These are phyloP conservation scores for Taiozyma sp. DNA, from an alignment of 1,139 yeast species.

Conservation along the genomic window DNA sequence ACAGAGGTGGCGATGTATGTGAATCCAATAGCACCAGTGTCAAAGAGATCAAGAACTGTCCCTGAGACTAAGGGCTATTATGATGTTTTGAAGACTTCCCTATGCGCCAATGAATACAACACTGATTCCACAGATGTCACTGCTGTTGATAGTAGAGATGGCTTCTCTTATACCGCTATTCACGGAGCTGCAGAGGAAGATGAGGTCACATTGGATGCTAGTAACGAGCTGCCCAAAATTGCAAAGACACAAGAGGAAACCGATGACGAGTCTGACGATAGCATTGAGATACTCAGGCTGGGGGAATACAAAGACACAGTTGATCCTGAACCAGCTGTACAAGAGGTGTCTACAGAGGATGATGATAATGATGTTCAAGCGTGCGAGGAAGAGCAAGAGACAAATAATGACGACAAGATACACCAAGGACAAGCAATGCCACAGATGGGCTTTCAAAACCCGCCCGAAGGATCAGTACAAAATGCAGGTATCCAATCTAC, in stretches of 20 bases:
- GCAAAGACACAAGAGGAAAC: not conserved
- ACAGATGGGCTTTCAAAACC: not conserved
- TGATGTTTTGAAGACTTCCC: not conserved
- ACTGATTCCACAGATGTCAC: not conserved
- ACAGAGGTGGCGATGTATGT: not conserved
- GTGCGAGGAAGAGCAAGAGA: not conserved
- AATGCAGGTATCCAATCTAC: not conserved
- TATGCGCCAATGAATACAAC: not conserved
- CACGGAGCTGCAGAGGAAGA: not conserved
- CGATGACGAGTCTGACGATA: not conserved
- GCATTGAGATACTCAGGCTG: not conserved
- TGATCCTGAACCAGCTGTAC: not conserved
- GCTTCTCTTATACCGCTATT: not conserved
- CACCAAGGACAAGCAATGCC: not conserved
- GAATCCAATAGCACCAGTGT: not conserved
- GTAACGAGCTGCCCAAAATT: not conserved
- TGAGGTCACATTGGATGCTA: not conserved
- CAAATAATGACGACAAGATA: not conserved
- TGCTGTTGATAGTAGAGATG: not conserved
- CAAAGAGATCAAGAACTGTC: slow-evolving; percentile 4
- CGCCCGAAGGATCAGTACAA: not conserved
- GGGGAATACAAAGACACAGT: not conserved
- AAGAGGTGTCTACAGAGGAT: not conserved
- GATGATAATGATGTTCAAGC: not conserved
- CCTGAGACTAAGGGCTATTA: not conserved